Percentiles rank a stretch among this genome's conserved stretches.
phyloP scores from a whole-genome alignment of 768 basidiomycete species.

The Scleroderma citrinum region DNA sequence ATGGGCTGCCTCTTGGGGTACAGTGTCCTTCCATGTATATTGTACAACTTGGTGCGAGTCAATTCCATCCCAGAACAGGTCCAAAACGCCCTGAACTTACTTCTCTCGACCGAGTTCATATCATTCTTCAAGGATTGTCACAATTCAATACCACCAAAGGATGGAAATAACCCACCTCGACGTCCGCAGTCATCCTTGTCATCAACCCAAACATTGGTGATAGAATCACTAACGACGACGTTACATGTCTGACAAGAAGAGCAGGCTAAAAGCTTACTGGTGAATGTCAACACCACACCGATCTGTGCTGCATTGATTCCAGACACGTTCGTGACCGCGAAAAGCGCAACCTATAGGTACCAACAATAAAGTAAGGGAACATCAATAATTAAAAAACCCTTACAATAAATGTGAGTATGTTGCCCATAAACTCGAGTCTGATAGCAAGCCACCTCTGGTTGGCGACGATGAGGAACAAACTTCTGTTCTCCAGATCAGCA shows the following conservation, averaged over 20 bases:
- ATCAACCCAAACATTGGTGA: slow-evolving; percentile 50
- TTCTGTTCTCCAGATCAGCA: slow-evolving; percentile 72
- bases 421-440: slow-evolving; percentile 66
- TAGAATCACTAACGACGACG: slow-evolving; percentile 34
- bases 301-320: slow-evolving; percentile 61
- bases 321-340: slow-evolving; percentile 51
- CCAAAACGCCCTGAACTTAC: slow-evolving; percentile 21
- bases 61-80: neutral
- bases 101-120: slow-evolving; percentile 61
- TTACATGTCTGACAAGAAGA: slow-evolving; percentile 1
- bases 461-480: slow-evolving; percentile 56
- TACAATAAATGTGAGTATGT: slow-evolving; percentile 49
- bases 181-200: slow-evolving; percentile 58
- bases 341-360: slow-evolving; percentile 50
- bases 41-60: slow-evolving; percentile 36
- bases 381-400: slow-evolving; percentile 9
- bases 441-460: slow-evolving; percentile 75
- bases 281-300: slow-evolving; percentile 67
- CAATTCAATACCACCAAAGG: neutral
- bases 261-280: slow-evolving; percentile 32
- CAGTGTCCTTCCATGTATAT: slow-evolving; percentile 43
- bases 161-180: slow-evolving; percentile 38
- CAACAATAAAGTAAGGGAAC: neutral
- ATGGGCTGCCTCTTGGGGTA: slow-evolving; percentile 61
- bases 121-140: slow-evolving; percentile 38